Conservation (phyloP, 2,329 filamentous ascomycete species). For the Westerdykella sp. region DNA sequence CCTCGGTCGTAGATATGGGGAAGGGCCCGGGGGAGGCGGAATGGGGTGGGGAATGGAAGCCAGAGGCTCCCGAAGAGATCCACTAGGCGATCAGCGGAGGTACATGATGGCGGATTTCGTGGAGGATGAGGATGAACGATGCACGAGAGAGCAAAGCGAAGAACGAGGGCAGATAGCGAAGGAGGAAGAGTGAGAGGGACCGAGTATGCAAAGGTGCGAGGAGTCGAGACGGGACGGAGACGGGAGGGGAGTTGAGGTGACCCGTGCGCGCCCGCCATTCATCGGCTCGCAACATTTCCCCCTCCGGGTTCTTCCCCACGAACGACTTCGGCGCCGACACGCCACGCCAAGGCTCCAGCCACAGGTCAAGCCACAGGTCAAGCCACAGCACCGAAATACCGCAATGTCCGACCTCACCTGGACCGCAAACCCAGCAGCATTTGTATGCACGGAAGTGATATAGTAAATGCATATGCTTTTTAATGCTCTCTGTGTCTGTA, state of each 20-base stretch:
- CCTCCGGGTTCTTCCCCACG: no score
- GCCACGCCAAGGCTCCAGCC: no score
- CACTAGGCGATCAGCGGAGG: constrained; percentile 16
- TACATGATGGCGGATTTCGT: constrained; percentile 10
- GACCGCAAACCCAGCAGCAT: no score
- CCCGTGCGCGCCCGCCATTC: no score
- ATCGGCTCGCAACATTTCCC: no score
- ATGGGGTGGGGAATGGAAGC: constrained; percentile 14
- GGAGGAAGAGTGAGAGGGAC: no score
- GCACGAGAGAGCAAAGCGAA: background rate
- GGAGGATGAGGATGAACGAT: background rate
- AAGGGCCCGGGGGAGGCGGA: constrained; percentile 1
- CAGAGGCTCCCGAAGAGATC: constrained; percentile 16
- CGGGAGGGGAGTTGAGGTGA: background rate
- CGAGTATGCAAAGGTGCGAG: background rate
- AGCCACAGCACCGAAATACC: no score
- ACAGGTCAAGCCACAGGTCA: no score
- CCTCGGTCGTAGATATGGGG: background rate
- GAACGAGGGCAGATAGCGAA: background rate
- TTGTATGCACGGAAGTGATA: no score
- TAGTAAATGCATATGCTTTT: no score
- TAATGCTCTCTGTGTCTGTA: background rate
- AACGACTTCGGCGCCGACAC: no score
- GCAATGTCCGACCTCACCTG: no score
- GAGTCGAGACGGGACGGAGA: background rate